Conservation (phyloP, 371 early-diverging fungal genomes). For the Mucor plumbeus region DNA sequence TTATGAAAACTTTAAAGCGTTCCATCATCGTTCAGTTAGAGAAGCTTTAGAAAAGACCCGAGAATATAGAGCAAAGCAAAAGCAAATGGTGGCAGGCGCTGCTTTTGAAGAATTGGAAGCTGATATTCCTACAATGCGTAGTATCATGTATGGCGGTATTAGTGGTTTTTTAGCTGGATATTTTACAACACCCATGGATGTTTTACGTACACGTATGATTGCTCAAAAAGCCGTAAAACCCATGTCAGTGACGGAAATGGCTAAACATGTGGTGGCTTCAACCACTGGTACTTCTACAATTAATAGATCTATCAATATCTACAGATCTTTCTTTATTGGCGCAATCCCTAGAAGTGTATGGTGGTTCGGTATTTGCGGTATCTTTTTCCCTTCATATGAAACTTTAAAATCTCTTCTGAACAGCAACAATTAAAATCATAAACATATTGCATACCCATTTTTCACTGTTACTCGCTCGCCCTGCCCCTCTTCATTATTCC, state of each 20-base stretch:
- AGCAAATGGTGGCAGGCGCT: slow-evolving; percentile 52
- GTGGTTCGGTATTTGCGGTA: slow-evolving; percentile 83
- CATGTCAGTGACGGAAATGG: slow-evolving; percentile 35
- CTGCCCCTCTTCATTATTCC: too few relatives aligned
- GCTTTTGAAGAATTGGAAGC: slow-evolving; percentile 60
- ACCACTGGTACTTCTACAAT: slow-evolving; percentile 10
- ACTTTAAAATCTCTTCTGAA: slow-evolving; percentile 57
- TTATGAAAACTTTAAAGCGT: slow-evolving; percentile 81
- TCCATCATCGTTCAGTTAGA: slow-evolving; percentile 62
- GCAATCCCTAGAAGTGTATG: slow-evolving; percentile 69
- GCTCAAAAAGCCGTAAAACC: slow-evolving; percentile 48
- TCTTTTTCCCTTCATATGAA: slow-evolving; percentile 83
- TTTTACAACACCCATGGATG: slow-evolving; percentile 85
- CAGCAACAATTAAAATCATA: slow-evolving; percentile 1
- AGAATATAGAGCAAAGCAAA: slow-evolving; percentile 41
- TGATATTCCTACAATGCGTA: slow-evolving; percentile 71
- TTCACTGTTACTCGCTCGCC: background rate
- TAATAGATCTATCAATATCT: slow-evolving; percentile 18
- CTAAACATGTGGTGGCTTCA: slow-evolving; percentile 29
- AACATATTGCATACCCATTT: background rate
- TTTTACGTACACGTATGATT: slow-evolving; percentile 80
- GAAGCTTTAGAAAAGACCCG: slow-evolving; percentile 37
- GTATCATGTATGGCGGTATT: slow-evolving; percentile 77
- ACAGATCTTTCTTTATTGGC: slow-evolving; percentile 66
- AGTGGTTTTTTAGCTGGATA: slow-evolving; percentile 83